Evolutionary conservation across 768 basidiomycete species (phyloP).

Genomic region (Mycena polygramma): DNA sequence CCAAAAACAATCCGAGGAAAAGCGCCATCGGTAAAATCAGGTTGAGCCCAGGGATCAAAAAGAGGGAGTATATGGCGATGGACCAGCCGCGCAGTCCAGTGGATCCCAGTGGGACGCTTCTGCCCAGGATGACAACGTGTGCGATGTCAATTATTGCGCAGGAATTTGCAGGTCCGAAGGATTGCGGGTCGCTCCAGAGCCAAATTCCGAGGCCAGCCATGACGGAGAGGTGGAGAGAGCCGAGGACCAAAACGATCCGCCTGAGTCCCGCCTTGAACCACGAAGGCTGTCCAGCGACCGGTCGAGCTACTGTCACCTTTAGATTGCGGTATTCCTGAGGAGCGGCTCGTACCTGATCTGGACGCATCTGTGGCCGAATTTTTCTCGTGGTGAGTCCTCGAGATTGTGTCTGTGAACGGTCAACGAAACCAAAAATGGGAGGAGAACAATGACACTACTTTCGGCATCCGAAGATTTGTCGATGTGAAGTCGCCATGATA

Average conservation of each 20-base stretch:
- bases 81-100: neutral
- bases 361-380: too few species aligned
- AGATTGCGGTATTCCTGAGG: too few species aligned
- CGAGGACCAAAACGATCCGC: conserved; percentile 15
- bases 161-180: conserved; percentile 1
- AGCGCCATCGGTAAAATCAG: conserved; percentile 9
- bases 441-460: too few species aligned
- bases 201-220: conserved; percentile 25
- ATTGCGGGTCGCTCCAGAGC: conserved; percentile 27
- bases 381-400: too few species aligned
- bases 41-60: conserved; percentile 22
- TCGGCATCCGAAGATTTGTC: too few species aligned
- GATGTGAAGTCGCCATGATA: too few species aligned
- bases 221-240: conserved; percentile 23
- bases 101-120: conserved; percentile 5
- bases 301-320: neutral
- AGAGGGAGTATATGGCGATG: conserved; percentile 5
- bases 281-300: neutral
- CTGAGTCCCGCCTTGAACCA: neutral
- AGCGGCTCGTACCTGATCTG: too few species aligned
- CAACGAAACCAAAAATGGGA: too few species aligned
- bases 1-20: neutral
- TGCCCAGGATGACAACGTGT: neutral
- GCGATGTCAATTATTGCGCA: neutral
- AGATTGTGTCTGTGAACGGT: too few species aligned